Percentiles rank a stretch among this genome's conserved stretches.
phyloP scores from a whole-genome alignment of 768 basidiomycete species.

The Lyophyllum decastes region DNA sequence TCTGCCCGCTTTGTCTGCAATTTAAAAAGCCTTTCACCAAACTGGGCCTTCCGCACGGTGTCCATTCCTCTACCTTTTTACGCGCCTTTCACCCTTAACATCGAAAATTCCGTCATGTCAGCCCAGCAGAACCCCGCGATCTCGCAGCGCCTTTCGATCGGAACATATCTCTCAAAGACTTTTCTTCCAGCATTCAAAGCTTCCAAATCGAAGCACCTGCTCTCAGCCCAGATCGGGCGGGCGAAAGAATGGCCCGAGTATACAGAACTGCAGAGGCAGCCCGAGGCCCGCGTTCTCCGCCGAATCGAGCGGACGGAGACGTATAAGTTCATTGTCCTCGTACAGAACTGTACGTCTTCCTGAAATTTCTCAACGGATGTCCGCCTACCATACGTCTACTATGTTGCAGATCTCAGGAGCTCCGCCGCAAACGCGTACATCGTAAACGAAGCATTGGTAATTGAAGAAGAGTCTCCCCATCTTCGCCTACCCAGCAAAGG shows the following conservation, averaged over 20 bases:
- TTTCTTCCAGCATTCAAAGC: conserved; percentile 15
- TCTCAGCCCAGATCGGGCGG: conserved; percentile 4
- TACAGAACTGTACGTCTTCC: conserved; percentile 1
- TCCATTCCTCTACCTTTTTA: too few species aligned
- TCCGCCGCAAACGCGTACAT: neutral
- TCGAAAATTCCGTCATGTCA: neutral
- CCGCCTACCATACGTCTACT: neutral
- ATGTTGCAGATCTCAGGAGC: neutral
- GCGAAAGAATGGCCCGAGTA: conserved; percentile 18
- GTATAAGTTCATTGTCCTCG: conserved; percentile 5
- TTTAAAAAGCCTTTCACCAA: neutral
- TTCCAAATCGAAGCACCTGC: neutral
- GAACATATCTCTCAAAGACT: conserved; percentile 11
- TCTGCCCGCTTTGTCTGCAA: neutral
- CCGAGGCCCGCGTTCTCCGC: conserved; percentile 8
- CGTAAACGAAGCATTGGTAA: conserved; percentile 3
- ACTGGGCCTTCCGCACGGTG: neutral
- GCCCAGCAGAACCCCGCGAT: neutral
- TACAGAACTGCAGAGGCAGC: conserved; percentile 13
- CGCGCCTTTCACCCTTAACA: neutral
- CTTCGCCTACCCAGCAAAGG: conserved; percentile 17
- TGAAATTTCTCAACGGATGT: neutral
- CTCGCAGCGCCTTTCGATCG: conserved; percentile 5
- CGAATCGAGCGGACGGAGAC: conserved; percentile 6
- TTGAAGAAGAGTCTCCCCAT: conserved; percentile 8